These are phyloP conservation scores for Entrophospora sp. DNA, from an alignment of 192 early-diverging fungal species.

Conservation along the genomic window DNA sequence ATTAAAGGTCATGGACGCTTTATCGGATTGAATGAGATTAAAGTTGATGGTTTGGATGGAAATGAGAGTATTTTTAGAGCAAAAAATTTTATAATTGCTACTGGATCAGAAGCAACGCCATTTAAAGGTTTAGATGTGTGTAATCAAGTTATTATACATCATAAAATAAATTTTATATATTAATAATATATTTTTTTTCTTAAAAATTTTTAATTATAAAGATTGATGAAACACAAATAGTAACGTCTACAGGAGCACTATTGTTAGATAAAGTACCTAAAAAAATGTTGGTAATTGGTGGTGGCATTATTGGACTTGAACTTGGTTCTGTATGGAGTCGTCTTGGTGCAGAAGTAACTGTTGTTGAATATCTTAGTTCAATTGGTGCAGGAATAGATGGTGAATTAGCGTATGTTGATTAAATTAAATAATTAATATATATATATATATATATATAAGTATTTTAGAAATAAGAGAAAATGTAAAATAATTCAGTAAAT, in stretches of 20 bases:
- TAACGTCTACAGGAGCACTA: slow-evolving; percentile 97
- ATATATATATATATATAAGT: too few relatives aligned
- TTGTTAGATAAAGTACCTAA: slow-evolving; percentile 88
- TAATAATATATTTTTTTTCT: too few relatives aligned
- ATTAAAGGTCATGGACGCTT: slow-evolving; percentile 87
- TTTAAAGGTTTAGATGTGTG: slow-evolving; percentile 82
- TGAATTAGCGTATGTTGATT: slow-evolving; percentile 68
- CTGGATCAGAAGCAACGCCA: slow-evolving; percentile 87
- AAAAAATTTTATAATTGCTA: slow-evolving; percentile 98
- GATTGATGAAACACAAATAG: slow-evolving; percentile 91
- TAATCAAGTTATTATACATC: neutral
- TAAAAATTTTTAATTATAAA: too few relatives aligned
- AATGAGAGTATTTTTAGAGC: slow-evolving; percentile 61
- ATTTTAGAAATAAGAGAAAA: too few relatives aligned
- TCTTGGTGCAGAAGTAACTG: slow-evolving; percentile 88
- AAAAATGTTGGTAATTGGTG: slow-evolving; percentile 98
- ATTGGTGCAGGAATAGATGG: slow-evolving; percentile 97
- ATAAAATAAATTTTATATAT: too few relatives aligned
- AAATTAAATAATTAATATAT: neutral
- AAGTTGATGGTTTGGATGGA: slow-evolving; percentile 75
- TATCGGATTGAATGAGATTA: slow-evolving; percentile 66
- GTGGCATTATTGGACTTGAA: slow-evolving; percentile 98
- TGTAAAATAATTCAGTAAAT: too few relatives aligned
- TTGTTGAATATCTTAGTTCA: slow-evolving; percentile 87
- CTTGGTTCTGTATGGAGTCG: slow-evolving; percentile 97